Conservation (phyloP, 1,284 basidiomycete species). For the Acaromyces ingoldii region DNA sequence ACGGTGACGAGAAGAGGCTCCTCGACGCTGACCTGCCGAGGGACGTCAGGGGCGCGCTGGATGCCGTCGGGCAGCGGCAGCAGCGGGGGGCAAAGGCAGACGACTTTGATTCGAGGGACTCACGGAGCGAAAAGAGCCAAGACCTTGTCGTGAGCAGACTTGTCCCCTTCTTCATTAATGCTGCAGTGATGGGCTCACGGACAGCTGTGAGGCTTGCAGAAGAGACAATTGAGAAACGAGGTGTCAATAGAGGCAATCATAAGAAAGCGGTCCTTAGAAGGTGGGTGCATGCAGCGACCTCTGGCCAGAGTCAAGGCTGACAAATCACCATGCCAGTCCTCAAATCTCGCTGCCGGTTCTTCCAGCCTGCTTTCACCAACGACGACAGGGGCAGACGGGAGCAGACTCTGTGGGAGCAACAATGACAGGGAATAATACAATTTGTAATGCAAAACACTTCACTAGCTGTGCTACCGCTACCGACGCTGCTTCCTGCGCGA, state of each 20-base stretch:
- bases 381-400: conserved; percentile 24
- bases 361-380: conserved; percentile 14
- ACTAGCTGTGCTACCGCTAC: no score
- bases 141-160: conserved; percentile 2
- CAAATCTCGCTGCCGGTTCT: conserved; percentile 37
- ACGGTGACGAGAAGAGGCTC: conserved; percentile 5
- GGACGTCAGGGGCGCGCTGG: neutral
- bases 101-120: neutral
- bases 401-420: conserved; percentile 27
- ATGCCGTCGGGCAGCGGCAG: neutral
- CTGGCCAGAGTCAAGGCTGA: neutral
- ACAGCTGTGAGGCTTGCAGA: conserved; percentile 15
- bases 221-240: conserved; percentile 41
- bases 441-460: no score
- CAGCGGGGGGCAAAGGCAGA: conserved; percentile 11
- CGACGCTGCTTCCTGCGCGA: no score
- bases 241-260: conserved; percentile 40
- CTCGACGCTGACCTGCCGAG: conserved; percentile 27
- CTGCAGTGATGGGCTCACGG: conserved; percentile 4
- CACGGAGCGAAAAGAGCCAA: neutral
- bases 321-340: conserved; percentile 12
- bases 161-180: neutral
- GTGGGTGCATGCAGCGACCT: conserved; percentile 1
- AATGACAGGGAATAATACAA: no score
- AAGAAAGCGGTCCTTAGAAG: conserved; percentile 33